Percentiles rank a stretch among this genome's conserved stretches.
Evolutionary conservation across 805 yeast species (phyloP).

Genomic region (Hanseniaspora thailandica): DNA sequence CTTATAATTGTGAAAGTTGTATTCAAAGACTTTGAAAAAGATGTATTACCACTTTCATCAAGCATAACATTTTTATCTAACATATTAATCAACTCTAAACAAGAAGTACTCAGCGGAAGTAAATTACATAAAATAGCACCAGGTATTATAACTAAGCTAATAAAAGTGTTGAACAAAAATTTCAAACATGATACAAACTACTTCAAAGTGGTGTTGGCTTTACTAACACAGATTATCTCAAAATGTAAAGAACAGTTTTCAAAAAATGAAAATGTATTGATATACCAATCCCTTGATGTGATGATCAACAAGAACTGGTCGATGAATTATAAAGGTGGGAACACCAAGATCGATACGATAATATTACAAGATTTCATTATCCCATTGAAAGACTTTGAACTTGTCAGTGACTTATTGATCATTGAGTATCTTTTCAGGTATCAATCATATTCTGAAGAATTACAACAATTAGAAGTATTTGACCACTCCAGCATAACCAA

Average conservation of each 20-base stretch:
- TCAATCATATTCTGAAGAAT: not conserved
- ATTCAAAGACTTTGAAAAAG: not conserved
- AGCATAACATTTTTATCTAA: not conserved
- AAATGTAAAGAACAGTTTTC: not conserved
- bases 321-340: not conserved
- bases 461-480: not conserved
- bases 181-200: not conserved
- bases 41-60: not conserved
- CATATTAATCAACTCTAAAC: not conserved
- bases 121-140: not conserved
- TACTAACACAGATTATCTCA: not conserved
- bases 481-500: not conserved
- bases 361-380: not conserved
- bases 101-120: not conserved
- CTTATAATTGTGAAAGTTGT: slow-evolving; percentile 4
- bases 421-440: slow-evolving; percentile 3
- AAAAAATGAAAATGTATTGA: not conserved
- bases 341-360: not conserved
- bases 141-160: slow-evolving; percentile 4
- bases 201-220: not conserved
- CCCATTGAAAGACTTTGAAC: not conserved
- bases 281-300: slow-evolving; percentile 2
- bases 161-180: not conserved
- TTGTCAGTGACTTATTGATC: not conserved
- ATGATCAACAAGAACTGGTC: slow-evolving; percentile 6